A percentile compares a stretch with the other conserved stretches of the same genome.
Evolutionary conservation across 352 stramenopile genomes (phyloP).

Genomic region (Globisporangium viniferum): DNA sequence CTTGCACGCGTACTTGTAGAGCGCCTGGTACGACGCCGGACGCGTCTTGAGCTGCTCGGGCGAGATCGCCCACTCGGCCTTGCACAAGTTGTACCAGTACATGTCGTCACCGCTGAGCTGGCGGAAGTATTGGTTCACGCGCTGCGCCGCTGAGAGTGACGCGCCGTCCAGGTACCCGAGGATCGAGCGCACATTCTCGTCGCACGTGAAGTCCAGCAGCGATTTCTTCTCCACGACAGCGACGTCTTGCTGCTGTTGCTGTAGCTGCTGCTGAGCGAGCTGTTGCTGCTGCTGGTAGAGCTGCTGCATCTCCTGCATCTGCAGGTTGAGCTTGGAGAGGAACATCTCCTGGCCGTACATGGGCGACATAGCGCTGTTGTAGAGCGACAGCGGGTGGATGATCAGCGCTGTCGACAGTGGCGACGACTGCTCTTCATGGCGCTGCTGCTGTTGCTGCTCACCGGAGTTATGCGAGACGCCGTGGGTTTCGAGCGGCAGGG

Average conservation of each 20-base stretch:
- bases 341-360: conserved; percentile 38
- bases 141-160: conserved; percentile 54
- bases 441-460: not conserved
- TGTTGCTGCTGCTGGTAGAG: conserved; percentile 25
- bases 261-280: not conserved
- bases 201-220: conserved; percentile 71
- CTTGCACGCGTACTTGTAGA: conserved; percentile 75
- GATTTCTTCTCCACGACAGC: conserved; percentile 13
- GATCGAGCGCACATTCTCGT: conserved; percentile 64
- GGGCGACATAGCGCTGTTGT: conserved; percentile 26
- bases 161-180: conserved; percentile 66
- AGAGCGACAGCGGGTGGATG: conserved; percentile 59
- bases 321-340: conserved; percentile 27
- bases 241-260: conserved; percentile 4
- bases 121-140: conserved; percentile 58
- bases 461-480: not conserved
- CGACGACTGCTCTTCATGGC: not conserved
- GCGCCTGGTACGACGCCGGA: conserved; percentile 61
- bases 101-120: conserved; percentile 50
- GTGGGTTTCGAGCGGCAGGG: conserved; percentile 14
- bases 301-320: conserved; percentile 32
- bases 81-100: conserved; percentile 68
- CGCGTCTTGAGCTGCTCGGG: conserved; percentile 55
- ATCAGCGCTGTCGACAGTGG: conserved; percentile 42
- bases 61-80: conserved; percentile 72